phyloP scores from a whole-genome alignment of 2,329 filamentous ascomycete species.

The Leptodontidium sp. region DNA sequence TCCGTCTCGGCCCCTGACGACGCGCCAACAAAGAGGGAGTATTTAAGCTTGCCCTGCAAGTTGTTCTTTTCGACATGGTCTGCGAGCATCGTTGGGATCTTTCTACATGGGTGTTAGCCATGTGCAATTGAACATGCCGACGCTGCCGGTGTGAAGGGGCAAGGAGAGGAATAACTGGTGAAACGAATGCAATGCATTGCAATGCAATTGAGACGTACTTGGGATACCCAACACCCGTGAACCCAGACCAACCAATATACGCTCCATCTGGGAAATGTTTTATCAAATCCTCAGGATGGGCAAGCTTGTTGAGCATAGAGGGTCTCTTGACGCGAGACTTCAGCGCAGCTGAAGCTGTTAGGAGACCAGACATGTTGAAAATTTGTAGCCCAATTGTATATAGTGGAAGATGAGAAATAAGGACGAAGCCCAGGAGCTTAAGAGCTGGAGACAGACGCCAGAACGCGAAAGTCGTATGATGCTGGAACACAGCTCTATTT shows the following conservation, averaged over 20 bases:
- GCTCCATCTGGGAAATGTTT: slow-evolving; percentile 82
- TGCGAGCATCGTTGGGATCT: slow-evolving; percentile 82
- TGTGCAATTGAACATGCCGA: slow-evolving; percentile 8
- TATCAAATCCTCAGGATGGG: slow-evolving; percentile 80
- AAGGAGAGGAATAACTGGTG: slow-evolving; percentile 7
- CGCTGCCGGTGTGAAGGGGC: slow-evolving; percentile 1
- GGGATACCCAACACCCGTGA: slow-evolving; percentile 89
- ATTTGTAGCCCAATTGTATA: slow-evolving; percentile 9
- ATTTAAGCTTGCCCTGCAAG: slow-evolving; percentile 84
- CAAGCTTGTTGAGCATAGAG: slow-evolving; percentile 81
- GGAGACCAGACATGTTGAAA: slow-evolving; percentile 39
- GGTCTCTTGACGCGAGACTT: slow-evolving; percentile 79
- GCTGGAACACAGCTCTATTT: slow-evolving; percentile 23
- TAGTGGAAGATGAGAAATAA: slow-evolving; percentile 14
- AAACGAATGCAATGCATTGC: not conserved
- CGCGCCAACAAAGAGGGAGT: slow-evolving; percentile 89
- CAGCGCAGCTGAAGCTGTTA: slow-evolving; percentile 59
- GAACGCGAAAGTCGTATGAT: slow-evolving; percentile 29
- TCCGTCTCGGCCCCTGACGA: slow-evolving; percentile 87
- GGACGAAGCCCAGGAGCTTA: slow-evolving; percentile 4
- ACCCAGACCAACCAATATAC: slow-evolving; percentile 92
- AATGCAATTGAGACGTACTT: slow-evolving; percentile 63
- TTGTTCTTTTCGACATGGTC: slow-evolving; percentile 90
- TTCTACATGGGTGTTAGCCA: slow-evolving; percentile 57
- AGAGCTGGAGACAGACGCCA: slow-evolving; percentile 14